phyloP scores from a whole-genome alignment of 2,329 filamentous ascomycete genomes.

The Stenocarpella maydis region DNA sequence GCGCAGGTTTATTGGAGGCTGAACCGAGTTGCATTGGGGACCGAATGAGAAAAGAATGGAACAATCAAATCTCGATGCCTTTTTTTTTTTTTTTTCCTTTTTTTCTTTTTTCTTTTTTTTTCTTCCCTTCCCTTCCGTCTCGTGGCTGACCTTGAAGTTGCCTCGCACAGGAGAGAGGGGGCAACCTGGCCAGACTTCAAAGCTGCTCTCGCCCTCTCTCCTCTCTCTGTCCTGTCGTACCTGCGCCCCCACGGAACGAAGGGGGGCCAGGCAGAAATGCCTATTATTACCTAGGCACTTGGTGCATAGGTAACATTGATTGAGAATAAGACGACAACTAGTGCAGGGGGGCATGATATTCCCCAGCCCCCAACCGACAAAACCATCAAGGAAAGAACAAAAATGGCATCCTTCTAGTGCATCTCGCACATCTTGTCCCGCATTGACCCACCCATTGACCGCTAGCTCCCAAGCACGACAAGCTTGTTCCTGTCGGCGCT shows the following conservation, averaged over 20 bases:
- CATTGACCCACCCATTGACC: not conserved
- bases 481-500: not conserved
- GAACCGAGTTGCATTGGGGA: not conserved
- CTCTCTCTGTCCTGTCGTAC: not conserved
- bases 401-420: conserved; percentile 16
- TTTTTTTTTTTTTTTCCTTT: too few species aligned
- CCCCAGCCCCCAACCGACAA: not conserved
- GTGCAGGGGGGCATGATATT: not conserved
- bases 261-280: not conserved
- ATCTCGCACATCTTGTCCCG: not conserved
- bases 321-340: not conserved
- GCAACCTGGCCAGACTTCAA: too few species aligned
- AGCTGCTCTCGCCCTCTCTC: too few species aligned
- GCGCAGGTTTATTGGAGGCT: not conserved
- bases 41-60: not conserved
- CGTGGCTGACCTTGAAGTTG: too few species aligned
- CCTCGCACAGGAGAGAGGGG: too few species aligned
- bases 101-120: too few species aligned
- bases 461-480: not conserved
- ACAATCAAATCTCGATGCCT: not conserved
- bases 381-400: not conserved
- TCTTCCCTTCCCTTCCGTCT: too few species aligned
- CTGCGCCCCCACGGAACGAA: not conserved
- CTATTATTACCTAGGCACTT: too few species aligned
- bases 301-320: not conserved